Evolutionary conservation across 1,284 basidiomycete genomes (phyloP), one percentile per base, ranked within the genome.

Genomic region (Cryptococcus sp.): DNA sequence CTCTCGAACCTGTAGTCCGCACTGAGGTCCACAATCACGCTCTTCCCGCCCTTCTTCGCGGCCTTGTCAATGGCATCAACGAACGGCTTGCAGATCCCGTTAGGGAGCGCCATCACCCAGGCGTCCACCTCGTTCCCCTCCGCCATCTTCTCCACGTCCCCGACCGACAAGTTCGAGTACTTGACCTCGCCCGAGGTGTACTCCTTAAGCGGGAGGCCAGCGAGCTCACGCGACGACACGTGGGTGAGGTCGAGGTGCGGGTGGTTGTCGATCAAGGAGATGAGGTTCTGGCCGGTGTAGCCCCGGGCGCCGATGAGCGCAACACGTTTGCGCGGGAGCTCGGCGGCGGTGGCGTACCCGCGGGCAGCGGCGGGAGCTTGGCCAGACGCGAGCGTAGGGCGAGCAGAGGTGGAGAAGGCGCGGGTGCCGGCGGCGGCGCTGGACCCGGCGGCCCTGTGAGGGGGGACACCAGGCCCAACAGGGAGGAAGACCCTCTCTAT

Each of bases 101-200:
- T 99, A 35, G 95, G 95, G 44, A 99, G 83, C 1, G 95, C 95
- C 91, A 97, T 95, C 57, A 98, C 85, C 91, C 93, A 97, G 11
- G 91, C 93, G 72, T 97, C 93, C 20, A 97, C 90, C 69, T 88
- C 87, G 23, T 88, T 87, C 55, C 84, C 81, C 77, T 87, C 85
- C 77, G 94, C 93, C 86, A 97, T 89, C 70, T 80, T 80, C 74
- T 89, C 84, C 9, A 96, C 87, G 64, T 94, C 89, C 60, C 82
- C 78, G 2, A 82, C 74, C 0, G 85, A 87, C 16, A 97, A 81
- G 77, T 94, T 91, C 57, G 85, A 84, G 79, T 93, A 95, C 28
- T 77, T 82, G 55, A 98, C 79, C 1, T 83, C 60, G 0, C 83
- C 77, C 79, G 95, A 96, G 63, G 84, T 85, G 80, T 99, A 98